Evolutionary conservation across 2,329 filamentous ascomycete species (phyloP), one percentile per base, ranked within the genome.

Genomic region (Ambrosiella xylebori): DNA sequence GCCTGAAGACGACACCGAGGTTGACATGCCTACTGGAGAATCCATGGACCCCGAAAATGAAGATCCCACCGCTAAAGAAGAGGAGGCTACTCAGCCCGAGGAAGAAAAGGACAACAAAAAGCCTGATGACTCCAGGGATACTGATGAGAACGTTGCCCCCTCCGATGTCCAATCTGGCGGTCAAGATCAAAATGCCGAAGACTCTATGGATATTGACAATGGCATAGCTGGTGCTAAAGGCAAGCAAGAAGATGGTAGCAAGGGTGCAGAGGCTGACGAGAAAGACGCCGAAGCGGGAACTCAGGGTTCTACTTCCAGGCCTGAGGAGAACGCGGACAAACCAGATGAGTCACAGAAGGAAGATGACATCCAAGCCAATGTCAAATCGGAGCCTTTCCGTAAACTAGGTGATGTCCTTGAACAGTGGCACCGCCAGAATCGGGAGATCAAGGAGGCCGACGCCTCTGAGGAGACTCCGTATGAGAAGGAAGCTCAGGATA

Each of bases 361-460:
- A 44, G 73, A 78, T 57, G 71, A 73, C 57, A 70, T 73, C 9
- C 68, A 72, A 49, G 71, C 76, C 57, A 68, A 70, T 9, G 69
- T 72, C 57, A 71, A 70, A 44, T 70, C 75, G 51, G 81, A 93
- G 63, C 86, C 89, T 1, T 95, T 96, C 76, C 93, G 93, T 72
- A 94, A 95, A 66, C 79, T 98, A 37, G 93, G 93, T 19, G 89
- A 98, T 71, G 85, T 88, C 5, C 76, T 98, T 38, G 90, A 97
- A 68, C 81, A 85, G 64, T 98, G 90, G 88, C 90, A 97, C 69
- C 81, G 87, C 60, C 87, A 89, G 66, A 87, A 94, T 65, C 81
- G 80, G 52, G 85, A 95, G 61, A 97, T 98, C 64, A 74, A 79
- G 66, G 73, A 80, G 57, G 67, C 71, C 11, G 63, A 64, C 13